Base-by-base conservation (phyloP, 192 early-diverging fungal genomes). In the Rhizophlyctis rosea region DNA sequence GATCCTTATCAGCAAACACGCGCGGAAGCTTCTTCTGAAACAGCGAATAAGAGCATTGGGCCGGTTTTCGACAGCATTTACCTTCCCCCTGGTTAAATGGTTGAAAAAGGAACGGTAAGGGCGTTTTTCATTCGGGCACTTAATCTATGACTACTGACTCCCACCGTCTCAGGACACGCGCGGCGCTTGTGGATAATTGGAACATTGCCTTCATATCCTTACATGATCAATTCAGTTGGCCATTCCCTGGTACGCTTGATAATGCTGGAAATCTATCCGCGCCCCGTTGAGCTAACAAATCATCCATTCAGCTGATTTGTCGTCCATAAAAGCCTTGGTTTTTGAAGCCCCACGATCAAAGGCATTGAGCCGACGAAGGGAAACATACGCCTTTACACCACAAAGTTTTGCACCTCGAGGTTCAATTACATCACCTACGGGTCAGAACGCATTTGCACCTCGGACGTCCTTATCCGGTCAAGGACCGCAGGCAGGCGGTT, bases 191-290 rank as follows among this genome's bases (percentile, higher is more conserved):
- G 47, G 30, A 53, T 57, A 36, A 72, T 50, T 67, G 61, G 68
- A n/a, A 32, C 28, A 13, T 25, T 13, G 69, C 64, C 0, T 62
- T 78, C 35, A 25, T 47, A 13, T 25, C 34, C 3, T 21, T 72
- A 36, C 76, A 78, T 48, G 67, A 76, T 5, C 76, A 78, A 47
- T 78, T 75, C 62, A 54, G 29, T 3, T 66, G 63, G 66, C 44
- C 53, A 1, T 75, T 47, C 57, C 76, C 73, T 24, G 56, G 68
- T 75, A 49, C 28, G 61, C 28, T 13, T 44, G 39, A 18, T 7
- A 13, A 18, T 7, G 39, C 39, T 44, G 18, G 18, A 44, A 44
- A n/a, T n/a, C n/a, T n/a, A n/a, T n/a, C n/a, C n/a, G n/a, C n/a
- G n/a, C n/a, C n/a, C n/a, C n/a, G n/a, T n/a, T n/a, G n/a, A n/a